Percentiles rank a stretch among this genome's conserved stretches.
Conservation (phyloP, 2,329 filamentous ascomycete genomes). For the Sporothrix dimorphospora region DNA sequence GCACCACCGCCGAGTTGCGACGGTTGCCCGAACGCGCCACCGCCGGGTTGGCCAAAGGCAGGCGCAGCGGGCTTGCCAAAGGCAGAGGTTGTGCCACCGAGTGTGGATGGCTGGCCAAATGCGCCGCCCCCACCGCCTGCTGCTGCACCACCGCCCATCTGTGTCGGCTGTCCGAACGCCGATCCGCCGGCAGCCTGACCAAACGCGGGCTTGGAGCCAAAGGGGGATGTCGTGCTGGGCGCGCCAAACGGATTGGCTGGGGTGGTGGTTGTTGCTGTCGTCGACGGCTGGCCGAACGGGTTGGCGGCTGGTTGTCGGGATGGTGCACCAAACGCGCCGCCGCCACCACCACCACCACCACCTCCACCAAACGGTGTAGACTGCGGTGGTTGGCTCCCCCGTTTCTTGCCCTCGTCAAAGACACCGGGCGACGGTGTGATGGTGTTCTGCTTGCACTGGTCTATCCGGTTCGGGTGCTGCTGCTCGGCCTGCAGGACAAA, state of each 20-base stretch:
- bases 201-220: constrained; percentile 37
- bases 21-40: constrained; percentile 43
- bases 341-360: background rate
- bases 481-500: constrained; percentile 69
- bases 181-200: constrained; percentile 41
- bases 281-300: background rate
- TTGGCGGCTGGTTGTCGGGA: constrained; percentile 33
- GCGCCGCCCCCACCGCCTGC: constrained; percentile 34
- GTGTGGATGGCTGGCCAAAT: constrained; percentile 45
- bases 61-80: constrained; percentile 7
- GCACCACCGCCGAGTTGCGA: constrained; percentile 38
- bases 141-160: constrained; percentile 33
- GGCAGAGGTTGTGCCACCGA: background rate
- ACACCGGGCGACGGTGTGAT: constrained; percentile 48
- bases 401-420: constrained; percentile 48
- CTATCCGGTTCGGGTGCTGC: constrained; percentile 74
- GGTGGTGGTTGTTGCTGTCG: background rate
- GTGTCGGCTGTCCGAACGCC: constrained; percentile 47
- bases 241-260: background rate
- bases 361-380: constrained; percentile 20
- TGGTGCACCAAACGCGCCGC: constrained; percentile 31
- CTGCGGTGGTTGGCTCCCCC: constrained; percentile 23
- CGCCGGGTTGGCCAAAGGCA: constrained; percentile 28
- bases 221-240: constrained; percentile 5
- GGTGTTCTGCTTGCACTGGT: constrained; percentile 58